phyloP scores from a whole-genome alignment of 1,139 yeast genomes.

The Saccharomyces hybrid region DNA sequence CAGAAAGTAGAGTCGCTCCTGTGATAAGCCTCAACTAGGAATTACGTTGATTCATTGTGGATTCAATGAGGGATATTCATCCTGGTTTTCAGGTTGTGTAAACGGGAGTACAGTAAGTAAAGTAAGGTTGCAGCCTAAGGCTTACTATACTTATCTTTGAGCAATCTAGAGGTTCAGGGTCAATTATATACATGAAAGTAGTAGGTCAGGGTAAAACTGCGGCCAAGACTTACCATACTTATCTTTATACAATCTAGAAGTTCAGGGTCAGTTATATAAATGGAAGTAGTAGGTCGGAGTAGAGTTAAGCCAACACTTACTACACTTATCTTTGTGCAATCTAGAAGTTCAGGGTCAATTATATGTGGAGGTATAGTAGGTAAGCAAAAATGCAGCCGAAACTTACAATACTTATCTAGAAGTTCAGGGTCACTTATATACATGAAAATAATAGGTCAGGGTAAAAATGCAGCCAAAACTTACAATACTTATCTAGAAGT shows the following conservation, averaged over 20 bases:
- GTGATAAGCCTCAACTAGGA: not conserved
- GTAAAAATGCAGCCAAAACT: not conserved
- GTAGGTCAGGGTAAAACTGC: not conserved
- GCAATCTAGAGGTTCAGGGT: not conserved
- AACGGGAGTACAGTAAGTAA: not conserved
- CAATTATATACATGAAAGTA: not conserved
- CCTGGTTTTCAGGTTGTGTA: not conserved
- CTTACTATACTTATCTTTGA: not conserved
- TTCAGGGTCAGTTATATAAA: not conserved
- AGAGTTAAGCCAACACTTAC: not conserved
- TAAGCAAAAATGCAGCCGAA: not conserved
- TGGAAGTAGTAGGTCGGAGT: not conserved
- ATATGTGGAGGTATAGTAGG: not conserved
- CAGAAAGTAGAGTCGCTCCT: not conserved
- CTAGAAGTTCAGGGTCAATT: not conserved
- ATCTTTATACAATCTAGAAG: not conserved
- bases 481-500: not conserved
- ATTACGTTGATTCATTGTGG: not conserved
- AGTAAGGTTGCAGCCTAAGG: not conserved
- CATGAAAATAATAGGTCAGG: not conserved
- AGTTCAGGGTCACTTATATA: not conserved
- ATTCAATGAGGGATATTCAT: not conserved
- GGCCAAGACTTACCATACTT: not conserved
- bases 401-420: no score
- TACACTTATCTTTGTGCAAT: not conserved